Percentiles rank a stretch among this genome's conserved stretches.
Conservation (phyloP, 192 early-diverging fungal genomes). For the Podila epigama region DNA sequence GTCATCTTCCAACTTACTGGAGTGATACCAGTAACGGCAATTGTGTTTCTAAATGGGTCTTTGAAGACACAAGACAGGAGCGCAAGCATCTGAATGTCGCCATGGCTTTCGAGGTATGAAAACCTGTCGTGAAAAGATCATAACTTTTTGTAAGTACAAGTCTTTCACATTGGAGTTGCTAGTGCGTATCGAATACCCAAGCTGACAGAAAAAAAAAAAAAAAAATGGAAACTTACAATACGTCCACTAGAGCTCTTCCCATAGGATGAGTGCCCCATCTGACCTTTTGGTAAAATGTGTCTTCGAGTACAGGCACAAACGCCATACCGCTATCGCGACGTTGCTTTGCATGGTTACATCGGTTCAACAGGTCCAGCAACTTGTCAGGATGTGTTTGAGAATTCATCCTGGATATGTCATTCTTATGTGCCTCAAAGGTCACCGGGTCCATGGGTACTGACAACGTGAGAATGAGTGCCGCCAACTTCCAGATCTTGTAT, state of each 20-base stretch:
- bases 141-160: no score
- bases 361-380: constrained; percentile 26
- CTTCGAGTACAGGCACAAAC: constrained; percentile 35
- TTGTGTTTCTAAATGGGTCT: constrained; percentile 41
- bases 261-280: constrained; percentile 69
- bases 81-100: constrained; percentile 74
- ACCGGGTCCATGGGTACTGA: constrained; percentile 56
- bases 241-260: constrained; percentile 58
- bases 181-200: no score
- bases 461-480: constrained; percentile 61
- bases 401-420: constrained; percentile 44
- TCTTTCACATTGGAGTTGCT: no score
- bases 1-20: constrained; percentile 14
- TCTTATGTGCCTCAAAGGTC: constrained; percentile 36
- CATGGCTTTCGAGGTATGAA: constrained; percentile 56
- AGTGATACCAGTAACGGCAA: constrained; percentile 32
- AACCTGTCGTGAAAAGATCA: constrained; percentile 42
- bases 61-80: constrained; percentile 70
- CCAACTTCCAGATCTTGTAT: constrained; percentile 71
- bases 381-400: constrained; percentile 34
- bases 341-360: constrained; percentile 41
- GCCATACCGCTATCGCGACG: constrained; percentile 52
- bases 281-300: constrained; percentile 54
- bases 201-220: background rate
- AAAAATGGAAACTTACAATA: constrained; percentile 53